Conservation (phyloP, 1,284 basidiomycete species). For the Inonotus obliquus region DNA sequence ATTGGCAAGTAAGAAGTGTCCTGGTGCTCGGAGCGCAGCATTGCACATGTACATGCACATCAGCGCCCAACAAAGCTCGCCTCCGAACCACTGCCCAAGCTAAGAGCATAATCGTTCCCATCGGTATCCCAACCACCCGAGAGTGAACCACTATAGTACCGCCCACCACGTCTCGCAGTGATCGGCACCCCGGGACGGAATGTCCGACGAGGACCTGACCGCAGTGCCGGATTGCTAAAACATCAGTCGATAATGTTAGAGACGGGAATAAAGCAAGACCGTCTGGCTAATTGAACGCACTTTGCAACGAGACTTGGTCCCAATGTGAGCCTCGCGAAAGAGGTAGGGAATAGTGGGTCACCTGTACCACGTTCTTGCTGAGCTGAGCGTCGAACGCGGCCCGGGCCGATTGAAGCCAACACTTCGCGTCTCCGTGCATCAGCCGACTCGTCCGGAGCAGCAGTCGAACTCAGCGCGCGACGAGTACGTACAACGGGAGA, state of each 20-base stretch:
- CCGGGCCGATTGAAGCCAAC: slow-evolving; percentile 17
- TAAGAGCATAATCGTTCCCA: slow-evolving; percentile 18
- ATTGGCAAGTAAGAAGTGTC: background rate
- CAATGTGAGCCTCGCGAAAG: slow-evolving; percentile 21
- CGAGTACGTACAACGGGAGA: slow-evolving; percentile 7
- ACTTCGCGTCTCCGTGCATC: slow-evolving; percentile 16
- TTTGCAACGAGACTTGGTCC: slow-evolving; percentile 19
- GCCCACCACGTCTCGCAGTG: background rate
- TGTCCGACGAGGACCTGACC: slow-evolving; percentile 15
- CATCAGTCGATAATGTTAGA: background rate
- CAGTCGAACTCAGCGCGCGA: slow-evolving; percentile 12
- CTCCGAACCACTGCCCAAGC: slow-evolving; percentile 18
- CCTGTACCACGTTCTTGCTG: slow-evolving; percentile 26
- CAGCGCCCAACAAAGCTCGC: slow-evolving; percentile 9
- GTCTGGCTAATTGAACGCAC: slow-evolving; percentile 1
- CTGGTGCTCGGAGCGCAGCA: background rate
- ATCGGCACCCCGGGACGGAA: slow-evolving; percentile 18
- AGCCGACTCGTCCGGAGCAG: slow-evolving; percentile 8
- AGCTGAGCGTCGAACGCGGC: slow-evolving; percentile 23
- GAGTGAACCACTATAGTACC: slow-evolving; percentile 10
- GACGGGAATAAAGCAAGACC: background rate
- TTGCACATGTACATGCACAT: background rate
- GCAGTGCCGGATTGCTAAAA: slow-evolving; percentile 18
- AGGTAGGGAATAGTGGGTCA: slow-evolving; percentile 26
- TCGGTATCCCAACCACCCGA: slow-evolving; percentile 19